Conservation (phyloP, 257 asterid species). For the Jacaranda mimosifolia region DNA sequence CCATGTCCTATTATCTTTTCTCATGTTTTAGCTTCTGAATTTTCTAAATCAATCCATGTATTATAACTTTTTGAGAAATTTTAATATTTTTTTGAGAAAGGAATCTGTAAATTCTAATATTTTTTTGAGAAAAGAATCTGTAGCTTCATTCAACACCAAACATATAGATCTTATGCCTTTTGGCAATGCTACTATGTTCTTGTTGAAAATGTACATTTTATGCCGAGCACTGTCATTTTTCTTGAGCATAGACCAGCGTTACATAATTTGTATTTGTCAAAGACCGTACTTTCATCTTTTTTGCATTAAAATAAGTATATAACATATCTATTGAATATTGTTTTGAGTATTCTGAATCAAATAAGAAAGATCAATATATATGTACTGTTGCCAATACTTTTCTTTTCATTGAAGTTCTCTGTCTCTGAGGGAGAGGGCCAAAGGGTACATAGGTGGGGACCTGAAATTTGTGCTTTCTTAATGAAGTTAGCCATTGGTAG, state of each 20-base stretch:
- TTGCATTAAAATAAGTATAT: not conserved
- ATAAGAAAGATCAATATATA: not conserved
- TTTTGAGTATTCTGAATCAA: not conserved
- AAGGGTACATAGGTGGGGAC: constrained; percentile 28
- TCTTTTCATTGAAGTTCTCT: constrained; percentile 41
- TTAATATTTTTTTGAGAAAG: no score
- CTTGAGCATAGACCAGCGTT: constrained; percentile 10
- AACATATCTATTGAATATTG: not conserved
- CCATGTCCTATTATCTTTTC: not conserved
- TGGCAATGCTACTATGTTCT: constrained; percentile 3
- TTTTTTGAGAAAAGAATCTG: no score
- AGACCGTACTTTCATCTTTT: not conserved
- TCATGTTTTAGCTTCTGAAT: constrained; percentile 4
- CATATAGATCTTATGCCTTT: not conserved
- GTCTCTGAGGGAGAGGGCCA: not conserved
- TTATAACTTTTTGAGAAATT: not conserved
- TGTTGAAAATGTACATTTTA: not conserved
- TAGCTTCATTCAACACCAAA: not conserved
- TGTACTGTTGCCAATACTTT: constrained; percentile 25
- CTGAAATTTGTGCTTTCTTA: constrained; percentile 30
- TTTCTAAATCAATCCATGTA: not conserved
- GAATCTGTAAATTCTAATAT: no score
- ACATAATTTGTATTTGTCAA: not conserved
- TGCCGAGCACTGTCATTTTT: not conserved
- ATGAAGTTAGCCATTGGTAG: constrained; percentile 13